Percentiles rank a stretch among this genome's conserved stretches.
phyloP scores from a whole-genome alignment of 2,329 filamentous ascomycete genomes.

The Fusarium sp. region DNA sequence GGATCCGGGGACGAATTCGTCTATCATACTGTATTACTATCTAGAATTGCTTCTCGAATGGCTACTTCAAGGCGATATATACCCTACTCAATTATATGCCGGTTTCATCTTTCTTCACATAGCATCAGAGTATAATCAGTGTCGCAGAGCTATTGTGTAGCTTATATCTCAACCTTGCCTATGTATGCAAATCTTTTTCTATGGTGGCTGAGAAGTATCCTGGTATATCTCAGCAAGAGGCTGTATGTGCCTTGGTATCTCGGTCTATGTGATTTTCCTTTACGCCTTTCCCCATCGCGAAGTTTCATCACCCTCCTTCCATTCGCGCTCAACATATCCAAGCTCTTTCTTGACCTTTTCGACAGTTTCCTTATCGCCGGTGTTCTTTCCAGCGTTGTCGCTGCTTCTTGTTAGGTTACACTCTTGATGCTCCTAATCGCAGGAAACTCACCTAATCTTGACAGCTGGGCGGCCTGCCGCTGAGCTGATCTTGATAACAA shows the following conservation, averaged over 20 bases:
- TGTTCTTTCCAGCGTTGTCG: conserved; percentile 94
- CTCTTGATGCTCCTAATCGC: rapidly evolving
- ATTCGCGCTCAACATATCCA: conserved; percentile 87
- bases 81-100: conserved; percentile 1
- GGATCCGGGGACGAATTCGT: neutral
- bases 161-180: neutral
- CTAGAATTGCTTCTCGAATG: neutral
- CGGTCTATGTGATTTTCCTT: conserved; percentile 18
- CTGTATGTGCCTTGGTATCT: conserved; percentile 29
- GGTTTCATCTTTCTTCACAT: neutral
- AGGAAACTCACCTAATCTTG: conserved; percentile 75
- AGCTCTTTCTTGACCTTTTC: conserved; percentile 85
- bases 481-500: conserved; percentile 95
- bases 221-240: neutral
- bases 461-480: conserved; percentile 84
- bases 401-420: conserved; percentile 50
- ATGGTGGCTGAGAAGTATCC: neutral
- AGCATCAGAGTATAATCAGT: neutral
- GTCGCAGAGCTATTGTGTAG: neutral
- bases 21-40: neutral
- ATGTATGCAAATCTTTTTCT: conserved; percentile 1
- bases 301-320: conserved; percentile 86
- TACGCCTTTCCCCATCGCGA: conserved; percentile 76
- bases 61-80: neutral
- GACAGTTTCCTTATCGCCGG: conserved; percentile 83